Percentiles rank a stretch among this genome's conserved stretches.
phyloP scores from a whole-genome alignment of 768 basidiomycete species.

The Thelephora aurantiotincta region DNA sequence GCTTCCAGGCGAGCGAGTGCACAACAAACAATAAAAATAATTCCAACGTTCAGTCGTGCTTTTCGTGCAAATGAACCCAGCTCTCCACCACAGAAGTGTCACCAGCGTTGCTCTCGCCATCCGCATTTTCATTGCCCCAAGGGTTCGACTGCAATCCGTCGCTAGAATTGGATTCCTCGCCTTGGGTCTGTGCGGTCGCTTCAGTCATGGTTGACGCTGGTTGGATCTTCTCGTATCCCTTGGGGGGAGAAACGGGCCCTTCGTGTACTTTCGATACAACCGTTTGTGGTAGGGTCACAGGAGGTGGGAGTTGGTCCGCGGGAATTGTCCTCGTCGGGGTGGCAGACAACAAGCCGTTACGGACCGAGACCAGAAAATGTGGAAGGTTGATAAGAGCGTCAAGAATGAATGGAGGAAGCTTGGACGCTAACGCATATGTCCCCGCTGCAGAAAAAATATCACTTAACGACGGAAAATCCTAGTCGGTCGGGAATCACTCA shows the following conservation, averaged over 20 bases:
- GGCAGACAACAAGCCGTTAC: constrained; percentile 43
- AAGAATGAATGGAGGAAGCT: constrained; percentile 49
- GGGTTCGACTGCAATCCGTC: no score
- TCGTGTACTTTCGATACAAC: background rate
- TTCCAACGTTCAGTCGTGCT: no score
- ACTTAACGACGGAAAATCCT: background rate
- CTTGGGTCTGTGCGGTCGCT: constrained; percentile 12
- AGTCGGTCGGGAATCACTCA: constrained; percentile 19
- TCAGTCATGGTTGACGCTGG: constrained; percentile 9
- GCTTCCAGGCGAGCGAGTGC: no score
- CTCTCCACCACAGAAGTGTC: constrained; percentile 37
- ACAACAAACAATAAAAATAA: no score
- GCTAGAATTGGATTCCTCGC: constrained; percentile 30
- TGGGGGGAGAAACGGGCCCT: constrained; percentile 1
- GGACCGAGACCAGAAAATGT: constrained; percentile 43
- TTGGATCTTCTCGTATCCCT: constrained; percentile 5
- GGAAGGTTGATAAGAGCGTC: constrained; percentile 57
- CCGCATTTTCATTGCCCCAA: constrained; percentile 27
- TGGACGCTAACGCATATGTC: constrained; percentile 58
- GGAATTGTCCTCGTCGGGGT: constrained; percentile 26
- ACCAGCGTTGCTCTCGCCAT: constrained; percentile 49
- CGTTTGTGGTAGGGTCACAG: constrained; percentile 11
- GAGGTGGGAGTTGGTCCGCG: constrained; percentile 17
- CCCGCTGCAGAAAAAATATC: constrained; percentile 29
- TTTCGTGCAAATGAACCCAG: constrained; percentile 47